Evolutionary conservation across 2,329 filamentous ascomycete genomes (phyloP).

Genomic region (Monilinia fructicola): DNA sequence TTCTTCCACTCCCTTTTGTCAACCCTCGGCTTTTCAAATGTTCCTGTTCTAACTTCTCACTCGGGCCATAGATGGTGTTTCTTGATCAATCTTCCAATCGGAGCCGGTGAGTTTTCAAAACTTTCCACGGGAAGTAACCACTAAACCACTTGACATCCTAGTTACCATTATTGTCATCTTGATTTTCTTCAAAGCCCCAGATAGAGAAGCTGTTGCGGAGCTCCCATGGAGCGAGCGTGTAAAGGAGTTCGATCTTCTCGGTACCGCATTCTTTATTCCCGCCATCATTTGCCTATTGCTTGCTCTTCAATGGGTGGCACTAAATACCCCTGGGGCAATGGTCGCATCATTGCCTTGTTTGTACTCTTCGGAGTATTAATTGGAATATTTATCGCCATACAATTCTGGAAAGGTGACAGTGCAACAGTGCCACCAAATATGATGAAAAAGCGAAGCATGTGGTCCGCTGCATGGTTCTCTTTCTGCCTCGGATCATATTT

Average conservation of each 20-base stretch:
- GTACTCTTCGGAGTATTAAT: slow-evolving; percentile 39
- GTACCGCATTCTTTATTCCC: slow-evolving; percentile 42
- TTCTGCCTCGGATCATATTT: slow-evolving; percentile 42
- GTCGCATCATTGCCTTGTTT: slow-evolving; percentile 42
- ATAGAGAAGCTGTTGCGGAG: slow-evolving; percentile 40
- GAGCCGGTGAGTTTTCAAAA: slow-evolving; percentile 31
- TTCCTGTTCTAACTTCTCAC: slow-evolving; percentile 25
- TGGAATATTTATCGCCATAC: slow-evolving; percentile 39
- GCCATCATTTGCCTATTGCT: slow-evolving; percentile 43
- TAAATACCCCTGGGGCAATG: slow-evolving; percentile 42
- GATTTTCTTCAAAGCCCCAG: slow-evolving; percentile 44
- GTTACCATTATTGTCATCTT: slow-evolving; percentile 44
- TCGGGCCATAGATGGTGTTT: slow-evolving; percentile 39
- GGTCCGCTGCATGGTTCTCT: slow-evolving; percentile 39
- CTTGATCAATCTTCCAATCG: slow-evolving; percentile 35
- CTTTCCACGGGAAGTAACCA: background rate
- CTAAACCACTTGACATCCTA: background rate
- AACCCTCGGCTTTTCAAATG: slow-evolving; percentile 5
- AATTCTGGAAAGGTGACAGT: slow-evolving; percentile 43
- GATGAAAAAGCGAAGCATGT: slow-evolving; percentile 43
- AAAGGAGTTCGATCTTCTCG: slow-evolving; percentile 42
- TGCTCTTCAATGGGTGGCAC: slow-evolving; percentile 45
- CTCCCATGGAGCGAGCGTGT: slow-evolving; percentile 40
- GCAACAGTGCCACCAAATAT: slow-evolving; percentile 46
- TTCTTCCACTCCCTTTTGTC: background rate